These are phyloP conservation scores for Lipomyces orientalis DNA, from an alignment of 805 yeast genomes.

Conservation along the genomic window DNA sequence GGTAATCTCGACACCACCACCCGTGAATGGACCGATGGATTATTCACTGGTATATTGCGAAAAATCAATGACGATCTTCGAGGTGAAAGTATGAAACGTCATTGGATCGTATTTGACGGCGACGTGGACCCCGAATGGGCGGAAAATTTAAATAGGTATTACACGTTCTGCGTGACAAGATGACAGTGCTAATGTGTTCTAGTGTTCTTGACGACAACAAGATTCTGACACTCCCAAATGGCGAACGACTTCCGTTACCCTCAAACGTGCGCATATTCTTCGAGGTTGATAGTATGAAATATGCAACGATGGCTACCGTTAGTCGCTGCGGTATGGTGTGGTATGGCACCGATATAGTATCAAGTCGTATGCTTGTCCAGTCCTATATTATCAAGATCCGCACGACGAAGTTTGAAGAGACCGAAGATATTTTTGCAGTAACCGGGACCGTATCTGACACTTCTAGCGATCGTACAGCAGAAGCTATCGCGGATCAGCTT, in stretches of 20 bases:
- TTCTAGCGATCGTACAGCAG: background rate
- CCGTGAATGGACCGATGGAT: conserved; percentile 91
- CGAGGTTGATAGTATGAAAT: conserved; percentile 69
- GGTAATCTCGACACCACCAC: conserved; percentile 78
- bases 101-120: conserved; percentile 90
- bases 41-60: conserved; percentile 72
- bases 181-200: background rate
- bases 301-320: conserved; percentile 89
- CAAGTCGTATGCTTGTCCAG: conserved; percentile 38
- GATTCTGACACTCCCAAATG: conserved; percentile 81
- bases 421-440: conserved; percentile 31
- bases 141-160: conserved; percentile 69
- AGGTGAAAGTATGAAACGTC: conserved; percentile 60
- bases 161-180: background rate
- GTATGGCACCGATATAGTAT: conserved; percentile 54
- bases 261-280: conserved; percentile 68
- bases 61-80: conserved; percentile 58
- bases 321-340: conserved; percentile 91
- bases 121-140: conserved; percentile 95
- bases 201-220: conserved; percentile 90
- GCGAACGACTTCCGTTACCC: conserved; percentile 79
- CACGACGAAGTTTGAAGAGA: conserved; percentile 32
- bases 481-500: background rate
- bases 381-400: conserved; percentile 38
- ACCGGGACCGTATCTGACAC: background rate